Percentiles rank a stretch among this genome's conserved stretches.
Evolutionary conservation across 1,284 basidiomycete species (phyloP).

Genomic region (Boletus semigastroideus): DNA sequence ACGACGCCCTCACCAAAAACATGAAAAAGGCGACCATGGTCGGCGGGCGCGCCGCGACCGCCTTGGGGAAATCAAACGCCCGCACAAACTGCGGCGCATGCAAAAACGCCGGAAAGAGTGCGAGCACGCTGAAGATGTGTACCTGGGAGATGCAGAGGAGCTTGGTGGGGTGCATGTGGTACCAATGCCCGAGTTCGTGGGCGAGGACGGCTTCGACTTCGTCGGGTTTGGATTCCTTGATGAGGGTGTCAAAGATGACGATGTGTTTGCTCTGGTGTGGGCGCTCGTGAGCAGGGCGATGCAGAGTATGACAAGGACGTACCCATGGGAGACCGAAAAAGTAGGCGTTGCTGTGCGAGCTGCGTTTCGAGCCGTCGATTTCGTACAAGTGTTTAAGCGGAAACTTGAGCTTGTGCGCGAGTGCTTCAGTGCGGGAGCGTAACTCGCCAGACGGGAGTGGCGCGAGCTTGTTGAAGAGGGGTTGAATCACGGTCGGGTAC

Average conservation of each 20-base stretch:
- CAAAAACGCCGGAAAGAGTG: constrained; percentile 90
- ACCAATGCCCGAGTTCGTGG: constrained; percentile 97
- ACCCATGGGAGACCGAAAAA: constrained; percentile 95
- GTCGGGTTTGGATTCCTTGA: constrained; percentile 84
- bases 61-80: constrained; percentile 83
- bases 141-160: constrained; percentile 84
- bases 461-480: constrained; percentile 95
- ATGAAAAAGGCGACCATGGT: constrained; percentile 88
- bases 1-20: constrained; percentile 39
- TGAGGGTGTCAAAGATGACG: constrained; percentile 95
- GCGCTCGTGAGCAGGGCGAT: neutral
- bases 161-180: constrained; percentile 85
- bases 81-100: constrained; percentile 80
- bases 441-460: constrained; percentile 78
- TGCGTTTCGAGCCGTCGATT: constrained; percentile 95
- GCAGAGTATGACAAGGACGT: constrained; percentile 19
- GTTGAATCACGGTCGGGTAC: constrained; percentile 91
- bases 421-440: constrained; percentile 68
- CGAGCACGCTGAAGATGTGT: constrained; percentile 85
- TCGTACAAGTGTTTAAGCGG: constrained; percentile 94
- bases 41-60: constrained; percentile 68
- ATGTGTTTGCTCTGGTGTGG: constrained; percentile 77
- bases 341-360: constrained; percentile 93
- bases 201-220: constrained; percentile 91
- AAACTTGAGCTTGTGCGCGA: constrained; percentile 84